Conservation (phyloP, 805 yeast genomes). For the Metschnikowia reukaufii region DNA sequence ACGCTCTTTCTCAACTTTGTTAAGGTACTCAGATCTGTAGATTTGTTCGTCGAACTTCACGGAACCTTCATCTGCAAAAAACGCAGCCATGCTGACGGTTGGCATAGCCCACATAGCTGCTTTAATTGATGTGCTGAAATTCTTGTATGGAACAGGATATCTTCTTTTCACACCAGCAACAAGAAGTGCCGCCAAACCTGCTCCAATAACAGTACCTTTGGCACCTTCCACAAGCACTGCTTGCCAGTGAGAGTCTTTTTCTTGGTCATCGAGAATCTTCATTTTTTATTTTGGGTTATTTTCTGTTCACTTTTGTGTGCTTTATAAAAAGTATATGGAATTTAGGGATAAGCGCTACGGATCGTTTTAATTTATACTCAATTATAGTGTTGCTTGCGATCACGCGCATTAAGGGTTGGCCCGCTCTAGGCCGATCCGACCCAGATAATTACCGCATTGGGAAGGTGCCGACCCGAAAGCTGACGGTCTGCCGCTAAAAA, state of each 20-base stretch:
- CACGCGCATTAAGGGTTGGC: neutral
- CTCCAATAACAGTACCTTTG: slow-evolving; percentile 60
- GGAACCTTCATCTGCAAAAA: slow-evolving; percentile 72
- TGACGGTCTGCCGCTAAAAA: neutral
- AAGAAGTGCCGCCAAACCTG: slow-evolving; percentile 53
- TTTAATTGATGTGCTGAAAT: slow-evolving; percentile 36
- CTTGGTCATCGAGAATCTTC: slow-evolving; percentile 69
- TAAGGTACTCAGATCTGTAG: slow-evolving; percentile 52
- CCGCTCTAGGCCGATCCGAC: slow-evolving; percentile 3
- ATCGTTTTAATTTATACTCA: neutral
- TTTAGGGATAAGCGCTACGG: no score
- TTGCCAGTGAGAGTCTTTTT: slow-evolving; percentile 61
- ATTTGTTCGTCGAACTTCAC: slow-evolving; percentile 58
- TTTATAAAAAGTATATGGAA: neutral
- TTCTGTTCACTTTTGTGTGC: neutral
- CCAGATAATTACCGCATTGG: slow-evolving; percentile 1
- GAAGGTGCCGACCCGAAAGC: slow-evolving; percentile 2
- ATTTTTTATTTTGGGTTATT: slow-evolving; percentile 28
- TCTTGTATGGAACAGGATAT: slow-evolving; percentile 49
- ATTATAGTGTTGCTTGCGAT: neutral
- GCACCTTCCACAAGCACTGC: slow-evolving; percentile 60
- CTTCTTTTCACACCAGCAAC: slow-evolving; percentile 39
- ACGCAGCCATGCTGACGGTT: slow-evolving; percentile 58
- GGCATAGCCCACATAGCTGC: slow-evolving; percentile 72
- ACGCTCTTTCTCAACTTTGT: slow-evolving; percentile 44